Evolutionary conservation across 306 rosid genomes (phyloP), one percentile per base, ranked within the genome.

Genomic region (Corylus heterophylla): DNA sequence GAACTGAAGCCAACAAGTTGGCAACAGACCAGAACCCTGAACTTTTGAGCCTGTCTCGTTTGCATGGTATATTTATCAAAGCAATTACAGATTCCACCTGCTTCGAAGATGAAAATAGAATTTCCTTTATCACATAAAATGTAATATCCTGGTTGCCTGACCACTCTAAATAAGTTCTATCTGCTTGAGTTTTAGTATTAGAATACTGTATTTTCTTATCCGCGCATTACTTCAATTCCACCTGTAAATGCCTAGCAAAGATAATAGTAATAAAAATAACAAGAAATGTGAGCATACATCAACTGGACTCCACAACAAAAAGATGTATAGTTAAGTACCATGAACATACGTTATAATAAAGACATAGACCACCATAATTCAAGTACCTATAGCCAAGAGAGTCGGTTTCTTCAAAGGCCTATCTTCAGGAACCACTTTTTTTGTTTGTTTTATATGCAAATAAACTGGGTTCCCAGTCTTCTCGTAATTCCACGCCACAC

Each of bases 401-500:
- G 97, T 94, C 5, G 98, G 98, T 84, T 94, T 92, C 87, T 92
- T 94, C 22, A 56, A 82, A 79, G 98, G 98, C 81, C 98, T 90
- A 49, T 92, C 97, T 89, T 94, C 98, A 7, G 97, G 90, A 80
- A 78, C 89, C 83, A 86, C 31, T 80, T 86, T 91, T 84, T 82
- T 87, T 0, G 86, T 86, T 89, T 89, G 91, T 88, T 87, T 94
- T 63, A 94, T 75, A 79, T 94, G 97, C 87, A 92, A 79, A 82
- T 92, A 94, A 76, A 94, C 97, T 31, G 97, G 90, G 82, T 94
- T 86, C 45, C 97, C 97, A 25, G 97, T 92, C 87, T 93, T 92
- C 67, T 92, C 89, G 61, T 78, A 89, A 82, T 94, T 90, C 98
- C 98, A 94, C 78, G 63, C 90, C 20, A 92, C 97, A 68, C 62